Evolutionary conservation across 441 rosid species (phyloP), one percentile per base, ranked within the genome.

Genomic region (Erodium trifolium): DNA sequence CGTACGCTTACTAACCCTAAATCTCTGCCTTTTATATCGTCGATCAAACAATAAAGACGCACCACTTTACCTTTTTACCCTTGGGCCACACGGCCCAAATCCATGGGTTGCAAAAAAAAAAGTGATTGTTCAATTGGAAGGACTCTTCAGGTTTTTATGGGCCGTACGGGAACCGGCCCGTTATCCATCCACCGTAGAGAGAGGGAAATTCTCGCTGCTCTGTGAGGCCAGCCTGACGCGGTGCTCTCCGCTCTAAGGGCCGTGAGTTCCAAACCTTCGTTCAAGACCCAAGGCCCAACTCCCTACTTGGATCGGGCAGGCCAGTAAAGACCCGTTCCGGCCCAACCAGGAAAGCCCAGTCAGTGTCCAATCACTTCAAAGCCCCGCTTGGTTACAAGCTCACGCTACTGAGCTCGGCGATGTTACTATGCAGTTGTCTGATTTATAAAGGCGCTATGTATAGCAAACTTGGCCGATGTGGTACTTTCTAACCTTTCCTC

Each of bases 211-310:
- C 2, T 75, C 82, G 80, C 75, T 79, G 83, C 80, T 83, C 78
- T 79, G 84, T 77, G 80, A 77, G 77, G 29, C 83, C 83, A 83
- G 80, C 82, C 81, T 83, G 75, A 77, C 82, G 84, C 76, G 31
- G 63, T 57, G 29, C 63, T 18, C 63, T 18, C 63, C 63, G 0
- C 63, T 18, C 12, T 18, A 57, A 18, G 63, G 19, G 63, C 3
- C 63, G 29, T 18, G 63, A 8, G 12, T 2, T 19, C 5, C 12
- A 1, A 3, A 19, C 63, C 31, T 19, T 79, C 60, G 76, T 77
- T 8, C 7, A 12, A 34, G 43, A 0, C 68, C 57, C 70, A 66
- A 31, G 10, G 19, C 12, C 8, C 81, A 75, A 65, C 81, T 80
- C 78, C 6, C 53, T n/a, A 65, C 81, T 80, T 78, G 79, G 79